phyloP scores from a whole-genome alignment of 2,329 filamentous ascomycete species.

The Aspergillus jensenii region DNA sequence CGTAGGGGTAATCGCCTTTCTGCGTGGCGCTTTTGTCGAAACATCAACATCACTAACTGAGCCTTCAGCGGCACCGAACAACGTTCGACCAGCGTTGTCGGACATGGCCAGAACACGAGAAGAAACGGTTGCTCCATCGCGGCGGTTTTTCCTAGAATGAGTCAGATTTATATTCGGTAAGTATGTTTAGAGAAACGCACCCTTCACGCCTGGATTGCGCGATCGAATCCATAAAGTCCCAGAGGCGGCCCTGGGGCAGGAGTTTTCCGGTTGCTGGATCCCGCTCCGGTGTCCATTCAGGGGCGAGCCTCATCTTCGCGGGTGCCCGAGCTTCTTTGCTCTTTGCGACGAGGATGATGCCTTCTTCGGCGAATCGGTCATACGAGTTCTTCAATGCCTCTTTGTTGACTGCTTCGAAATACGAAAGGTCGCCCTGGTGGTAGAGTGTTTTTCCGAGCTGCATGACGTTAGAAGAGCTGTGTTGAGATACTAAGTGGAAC shows the following conservation, averaged over 20 bases:
- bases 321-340: slow-evolving; percentile 52
- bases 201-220: slow-evolving; percentile 81
- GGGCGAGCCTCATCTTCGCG: slow-evolving; percentile 62
- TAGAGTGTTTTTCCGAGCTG: slow-evolving; percentile 94
- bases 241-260: slow-evolving; percentile 71
- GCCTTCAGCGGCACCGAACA: slow-evolving; percentile 55
- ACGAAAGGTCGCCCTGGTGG: slow-evolving; percentile 93
- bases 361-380: slow-evolving; percentile 82
- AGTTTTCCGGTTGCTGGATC: slow-evolving; percentile 62
- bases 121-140: slow-evolving; percentile 88
- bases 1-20: slow-evolving; percentile 36
- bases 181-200: slow-evolving; percentile 25
- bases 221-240: slow-evolving; percentile 90
- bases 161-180: not conserved
- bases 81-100: slow-evolving; percentile 66
- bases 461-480: slow-evolving; percentile 16
- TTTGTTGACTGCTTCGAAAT: slow-evolving; percentile 98
- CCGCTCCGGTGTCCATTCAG: slow-evolving; percentile 72
- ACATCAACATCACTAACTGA: slow-evolving; percentile 29
- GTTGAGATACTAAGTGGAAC: slow-evolving; percentile 23
- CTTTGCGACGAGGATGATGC: slow-evolving; percentile 75
- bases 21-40: slow-evolving; percentile 36
- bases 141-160: slow-evolving; percentile 69
- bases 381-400: slow-evolving; percentile 96
- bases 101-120: slow-evolving; percentile 76